These are phyloP conservation scores for Dipodascus geniculatus DNA, from an alignment of 805 yeast genomes.

Conservation along the genomic window DNA sequence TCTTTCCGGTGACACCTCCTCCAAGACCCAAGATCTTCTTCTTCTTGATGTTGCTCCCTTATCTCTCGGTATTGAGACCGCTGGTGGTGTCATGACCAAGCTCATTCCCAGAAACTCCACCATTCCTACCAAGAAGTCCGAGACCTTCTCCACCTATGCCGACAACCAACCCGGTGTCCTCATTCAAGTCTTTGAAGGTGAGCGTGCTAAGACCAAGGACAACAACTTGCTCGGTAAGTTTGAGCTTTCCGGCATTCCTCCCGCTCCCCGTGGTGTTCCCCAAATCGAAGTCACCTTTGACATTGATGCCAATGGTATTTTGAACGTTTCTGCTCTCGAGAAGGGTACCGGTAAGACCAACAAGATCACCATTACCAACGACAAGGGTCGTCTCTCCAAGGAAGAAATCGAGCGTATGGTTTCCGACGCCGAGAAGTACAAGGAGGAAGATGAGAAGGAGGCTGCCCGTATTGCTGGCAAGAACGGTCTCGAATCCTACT, in stretches of 20 bases:
- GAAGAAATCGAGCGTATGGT: slow-evolving; percentile 96
- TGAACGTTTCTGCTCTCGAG: slow-evolving; percentile 87
- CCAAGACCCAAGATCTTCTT: slow-evolving; percentile 87
- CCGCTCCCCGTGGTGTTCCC: slow-evolving; percentile 97
- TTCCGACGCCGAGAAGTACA: slow-evolving; percentile 89
- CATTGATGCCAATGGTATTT: slow-evolving; percentile 90
- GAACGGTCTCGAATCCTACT: slow-evolving; percentile 88
- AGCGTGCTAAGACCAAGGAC: slow-evolving; percentile 86
- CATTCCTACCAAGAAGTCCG: slow-evolving; percentile 91
- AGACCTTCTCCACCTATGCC: slow-evolving; percentile 86
- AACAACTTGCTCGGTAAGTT: slow-evolving; percentile 92
- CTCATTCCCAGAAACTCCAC: slow-evolving; percentile 95
- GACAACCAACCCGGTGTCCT: slow-evolving; percentile 96
- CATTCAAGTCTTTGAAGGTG: slow-evolving; percentile 94
- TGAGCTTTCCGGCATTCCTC: slow-evolving; percentile 89
- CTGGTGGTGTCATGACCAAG: slow-evolving; percentile 97
- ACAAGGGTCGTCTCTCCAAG: slow-evolving; percentile 93
- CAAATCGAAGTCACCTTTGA: slow-evolving; percentile 93
- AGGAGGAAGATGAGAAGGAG: slow-evolving; percentile 90
- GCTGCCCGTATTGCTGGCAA: slow-evolving; percentile 81
- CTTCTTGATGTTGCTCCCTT: slow-evolving; percentile 93
- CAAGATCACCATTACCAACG: slow-evolving; percentile 93
- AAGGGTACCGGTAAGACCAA: slow-evolving; percentile 95
- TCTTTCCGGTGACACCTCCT: slow-evolving; percentile 85
- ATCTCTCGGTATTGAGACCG: slow-evolving; percentile 92